phyloP scores from a whole-genome alignment of 768 basidiomycete species.

The Kwoniella botswanensis region DNA sequence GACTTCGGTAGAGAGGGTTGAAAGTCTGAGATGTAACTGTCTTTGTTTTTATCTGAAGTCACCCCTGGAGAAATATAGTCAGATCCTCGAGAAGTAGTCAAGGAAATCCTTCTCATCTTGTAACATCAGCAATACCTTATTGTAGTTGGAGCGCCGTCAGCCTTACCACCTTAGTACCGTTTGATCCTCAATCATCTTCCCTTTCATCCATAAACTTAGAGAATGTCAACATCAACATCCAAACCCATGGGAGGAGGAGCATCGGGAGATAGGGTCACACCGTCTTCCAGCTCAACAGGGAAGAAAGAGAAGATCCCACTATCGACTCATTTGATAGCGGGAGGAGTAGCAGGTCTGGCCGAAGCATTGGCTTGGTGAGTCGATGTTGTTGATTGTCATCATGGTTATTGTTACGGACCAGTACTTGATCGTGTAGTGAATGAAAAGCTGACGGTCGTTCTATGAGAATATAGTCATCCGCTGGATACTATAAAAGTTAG shows the following conservation, averaged over 20 bases:
- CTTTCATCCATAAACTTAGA: no score
- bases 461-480: constrained; percentile 70
- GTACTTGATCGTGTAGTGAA: background rate
- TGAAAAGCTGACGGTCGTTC: background rate
- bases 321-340: constrained; percentile 80
- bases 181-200: no score
- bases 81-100: no score
- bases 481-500: constrained; percentile 99
- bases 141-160: no score
- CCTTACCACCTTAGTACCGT: no score
- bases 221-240: constrained; percentile 45
- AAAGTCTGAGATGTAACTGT: no score
- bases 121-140: no score
- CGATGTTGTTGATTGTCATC: background rate
- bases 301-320: constrained; percentile 59
- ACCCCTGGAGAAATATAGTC: no score
- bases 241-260: constrained; percentile 50
- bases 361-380: constrained; percentile 70
- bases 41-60: no score
- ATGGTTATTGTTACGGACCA: no score
- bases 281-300: constrained; percentile 7
- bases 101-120: no score
- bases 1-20: background rate
- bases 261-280: constrained; percentile 41
- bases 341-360: constrained; percentile 89